Percentiles rank a stretch among this genome's conserved stretches.
Conservation (phyloP, 1,139 yeast genomes). For the Saccharomyces hybrid region DNA sequence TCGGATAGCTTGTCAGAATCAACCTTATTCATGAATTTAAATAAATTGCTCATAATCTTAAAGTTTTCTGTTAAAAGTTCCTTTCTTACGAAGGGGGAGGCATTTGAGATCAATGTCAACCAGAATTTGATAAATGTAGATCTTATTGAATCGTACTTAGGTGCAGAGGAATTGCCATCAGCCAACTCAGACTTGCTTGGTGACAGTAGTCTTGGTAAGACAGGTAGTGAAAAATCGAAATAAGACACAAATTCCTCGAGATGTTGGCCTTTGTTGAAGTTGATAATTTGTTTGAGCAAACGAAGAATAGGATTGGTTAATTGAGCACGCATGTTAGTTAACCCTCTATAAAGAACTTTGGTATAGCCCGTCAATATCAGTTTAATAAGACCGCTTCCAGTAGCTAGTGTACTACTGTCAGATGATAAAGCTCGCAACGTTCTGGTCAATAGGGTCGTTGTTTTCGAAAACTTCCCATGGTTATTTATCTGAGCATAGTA, state of each 20-base stretch:
- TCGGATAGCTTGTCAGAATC: slow-evolving; percentile 44
- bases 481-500: slow-evolving; percentile 58
- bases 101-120: slow-evolving; percentile 43
- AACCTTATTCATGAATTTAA: slow-evolving; percentile 52
- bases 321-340: slow-evolving; percentile 51
- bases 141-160: slow-evolving; percentile 42
- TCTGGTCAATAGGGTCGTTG: slow-evolving; percentile 33
- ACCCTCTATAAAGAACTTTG: slow-evolving; percentile 62
- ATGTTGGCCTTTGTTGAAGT: slow-evolving; percentile 43
- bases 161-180: slow-evolving; percentile 32
- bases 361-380: slow-evolving; percentile 49
- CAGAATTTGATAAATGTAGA: slow-evolving; percentile 54
- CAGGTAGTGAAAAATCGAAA: slow-evolving; percentile 61
- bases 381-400: slow-evolving; percentile 40
- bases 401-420: slow-evolving; percentile 18
- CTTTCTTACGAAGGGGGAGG: slow-evolving; percentile 50
- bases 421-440: slow-evolving; percentile 19
- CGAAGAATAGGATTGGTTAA: slow-evolving; percentile 56
- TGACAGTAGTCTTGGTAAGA: slow-evolving; percentile 53
- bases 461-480: slow-evolving; percentile 42
- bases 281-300: slow-evolving; percentile 46
- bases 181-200: slow-evolving; percentile 45
- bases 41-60: slow-evolving; percentile 54
- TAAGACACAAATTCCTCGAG: slow-evolving; percentile 52
- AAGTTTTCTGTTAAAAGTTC: slow-evolving; percentile 53